Base-by-base conservation (phyloP, 257 asterid genomes). In the Nicotiana paniculata region DNA sequence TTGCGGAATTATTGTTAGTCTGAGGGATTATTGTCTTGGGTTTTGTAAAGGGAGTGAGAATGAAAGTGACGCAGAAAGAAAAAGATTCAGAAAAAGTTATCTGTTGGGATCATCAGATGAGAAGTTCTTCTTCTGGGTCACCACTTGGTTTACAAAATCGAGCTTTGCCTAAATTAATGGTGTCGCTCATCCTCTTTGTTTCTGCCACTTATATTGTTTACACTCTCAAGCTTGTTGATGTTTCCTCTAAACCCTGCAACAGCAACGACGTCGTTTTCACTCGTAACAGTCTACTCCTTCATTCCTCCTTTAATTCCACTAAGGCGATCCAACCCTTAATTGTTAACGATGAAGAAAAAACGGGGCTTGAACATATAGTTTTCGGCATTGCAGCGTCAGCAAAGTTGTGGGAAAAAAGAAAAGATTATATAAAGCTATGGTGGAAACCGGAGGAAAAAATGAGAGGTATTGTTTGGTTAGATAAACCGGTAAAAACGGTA, bases 381-480 rank as follows among this genome's bases (percentile, higher is more conserved):
- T 95, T 95, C 84, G 97, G 98, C 90, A 91, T 93, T 88, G 98
- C 93, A 0, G 97, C 98, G 0, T 93, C 97, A 1, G 89, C 97
- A 2, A 92, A 89, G 84, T 82, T 92, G 0, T 95, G 97, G 97
- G 85, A 83, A 5, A 88, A 85, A 84, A 83, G 97, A n/a, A 95
- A 92, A 81, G 90, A 93, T 58, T 95, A 95, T 87, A 92, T 93
- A 6, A 92, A 95, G 77, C 72, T 91, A 0, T 95, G 98, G 98
- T 95, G 94, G 92, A 89, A 89, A 66, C 93, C 91, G 6, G 82
- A 85, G 17, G 82, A 86, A 15, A 43, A 80, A 28, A 93, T 93
- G 97, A 86, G 91, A 18, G 98, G 97, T 3, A 85, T 87, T 35
- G 96, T 93, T 53, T 95, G 98, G 97, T 85, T 95, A 11, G 97